Percentiles rank a stretch among this genome's conserved stretches.
Evolutionary conservation across 169 alveolate species (phyloP).

Genomic region (Cryptosporidium xiaoi): DNA sequence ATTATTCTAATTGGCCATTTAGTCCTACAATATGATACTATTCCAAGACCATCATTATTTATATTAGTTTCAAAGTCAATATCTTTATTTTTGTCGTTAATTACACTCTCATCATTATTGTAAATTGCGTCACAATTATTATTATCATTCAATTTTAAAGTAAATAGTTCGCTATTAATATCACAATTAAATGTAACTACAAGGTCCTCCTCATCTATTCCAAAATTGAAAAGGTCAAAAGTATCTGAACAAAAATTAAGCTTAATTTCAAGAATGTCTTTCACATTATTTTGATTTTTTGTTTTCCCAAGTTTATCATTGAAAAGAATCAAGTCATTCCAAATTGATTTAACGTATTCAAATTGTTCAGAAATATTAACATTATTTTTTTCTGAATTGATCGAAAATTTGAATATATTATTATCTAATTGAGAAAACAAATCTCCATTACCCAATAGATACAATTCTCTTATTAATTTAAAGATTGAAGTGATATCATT

Average conservation of each 20-base stretch:
- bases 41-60: not conserved
- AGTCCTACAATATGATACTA: conserved; percentile 1
- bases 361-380: conserved; percentile 10
- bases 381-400: not conserved
- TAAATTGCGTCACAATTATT: not conserved
- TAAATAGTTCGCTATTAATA: no score
- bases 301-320: not conserved
- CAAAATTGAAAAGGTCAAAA: conserved; percentile 42
- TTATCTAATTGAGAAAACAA: conserved; percentile 10
- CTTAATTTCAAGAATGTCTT: not conserved
- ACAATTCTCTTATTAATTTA: conserved; percentile 14
- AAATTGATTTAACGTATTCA: conserved; percentile 9
- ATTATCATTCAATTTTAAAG: not conserved
- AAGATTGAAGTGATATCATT: not conserved
- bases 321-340: not conserved
- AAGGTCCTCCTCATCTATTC: not conserved
- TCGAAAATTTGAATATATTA: not conserved
- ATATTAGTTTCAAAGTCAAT: not conserved
- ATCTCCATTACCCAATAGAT: conserved; percentile 26
- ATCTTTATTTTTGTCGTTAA: conserved; percentile 2
- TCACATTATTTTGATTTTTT: not conserved
- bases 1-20: conserved; percentile 63
- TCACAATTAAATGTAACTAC: conserved; percentile 1
- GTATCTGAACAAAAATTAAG: conserved; percentile 29
- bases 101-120: not conserved